Percentiles rank a stretch among this genome's conserved stretches.
Conservation (phyloP, 805 yeast genomes). For the Pichia gijzeniarum region DNA sequence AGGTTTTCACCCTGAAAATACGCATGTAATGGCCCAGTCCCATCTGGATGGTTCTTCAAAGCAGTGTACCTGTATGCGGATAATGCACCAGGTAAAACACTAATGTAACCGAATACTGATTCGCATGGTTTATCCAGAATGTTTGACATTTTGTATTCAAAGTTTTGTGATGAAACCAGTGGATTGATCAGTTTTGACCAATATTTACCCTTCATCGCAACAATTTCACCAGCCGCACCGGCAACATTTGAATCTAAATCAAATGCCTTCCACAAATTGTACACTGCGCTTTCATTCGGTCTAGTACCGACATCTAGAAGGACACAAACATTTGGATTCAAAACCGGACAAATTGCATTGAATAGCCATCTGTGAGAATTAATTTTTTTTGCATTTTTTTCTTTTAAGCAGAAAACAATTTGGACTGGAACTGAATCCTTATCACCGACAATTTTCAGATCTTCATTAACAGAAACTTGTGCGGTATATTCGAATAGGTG, state of each 20-base stretch:
- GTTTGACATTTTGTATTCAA: constrained; percentile 96
- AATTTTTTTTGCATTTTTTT: constrained; percentile 85
- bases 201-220: constrained; percentile 87
- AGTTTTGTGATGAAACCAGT: constrained; percentile 91
- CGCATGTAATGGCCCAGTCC: constrained; percentile 84
- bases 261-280: constrained; percentile 95
- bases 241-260: constrained; percentile 95
- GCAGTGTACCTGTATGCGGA: constrained; percentile 93
- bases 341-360: constrained; percentile 86
- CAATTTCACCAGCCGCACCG: constrained; percentile 98
- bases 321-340: constrained; percentile 87
- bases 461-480: constrained; percentile 86
- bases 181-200: constrained; percentile 83
- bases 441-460: constrained; percentile 82
- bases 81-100: constrained; percentile 92
- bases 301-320: constrained; percentile 96
- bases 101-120: constrained; percentile 85
- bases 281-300: constrained; percentile 83
- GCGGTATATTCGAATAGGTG: constrained; percentile 96
- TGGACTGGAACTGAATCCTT: constrained; percentile 95
- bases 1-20: constrained; percentile 80
- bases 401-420: constrained; percentile 86
- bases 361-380: constrained; percentile 98
- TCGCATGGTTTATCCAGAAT: constrained; percentile 92
- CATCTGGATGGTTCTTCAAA: constrained; percentile 74